Percentiles rank a stretch among this genome's conserved stretches.
Conservation (phyloP, 202 grass and related monocot genomes). For the Schoenoplectus tabernaemontani region DNA sequence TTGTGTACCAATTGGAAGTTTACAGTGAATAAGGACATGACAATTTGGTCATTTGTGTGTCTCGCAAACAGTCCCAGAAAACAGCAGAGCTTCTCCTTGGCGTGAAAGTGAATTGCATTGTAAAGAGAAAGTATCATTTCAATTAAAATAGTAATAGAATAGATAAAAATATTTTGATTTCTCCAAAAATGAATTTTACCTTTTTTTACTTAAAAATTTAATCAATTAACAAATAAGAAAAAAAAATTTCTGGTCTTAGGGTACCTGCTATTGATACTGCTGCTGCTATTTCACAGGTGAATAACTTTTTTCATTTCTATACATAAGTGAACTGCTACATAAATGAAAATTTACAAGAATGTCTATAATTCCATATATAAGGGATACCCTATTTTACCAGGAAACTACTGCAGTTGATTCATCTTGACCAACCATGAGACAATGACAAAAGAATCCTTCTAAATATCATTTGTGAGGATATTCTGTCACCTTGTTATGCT, state of each 20-base stretch:
- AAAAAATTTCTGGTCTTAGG: slow-evolving; percentile 66
- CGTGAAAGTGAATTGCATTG: slow-evolving; percentile 47
- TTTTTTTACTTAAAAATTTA: too few species aligned
- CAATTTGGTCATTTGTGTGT: slow-evolving; percentile 20
- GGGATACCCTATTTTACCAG: not conserved
- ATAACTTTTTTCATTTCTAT: not conserved
- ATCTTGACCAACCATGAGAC: not conserved
- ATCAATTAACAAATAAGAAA: too few species aligned
- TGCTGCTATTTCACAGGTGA: slow-evolving; percentile 74
- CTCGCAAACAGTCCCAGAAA: slow-evolving; percentile 70
- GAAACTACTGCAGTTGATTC: not conserved
- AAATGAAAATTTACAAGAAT: not conserved
- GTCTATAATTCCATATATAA: not conserved
- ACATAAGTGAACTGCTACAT: not conserved
- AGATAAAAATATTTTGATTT: too few species aligned
- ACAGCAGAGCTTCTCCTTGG: slow-evolving; percentile 77
- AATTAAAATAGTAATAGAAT: too few species aligned
- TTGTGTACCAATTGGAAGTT: not conserved
- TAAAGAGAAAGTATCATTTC: too few species aligned
- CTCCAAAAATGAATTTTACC: too few species aligned
- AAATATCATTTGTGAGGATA: not conserved
- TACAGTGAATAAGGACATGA: not conserved
- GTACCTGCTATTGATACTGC: slow-evolving; percentile 78
- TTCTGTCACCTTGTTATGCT: not conserved
- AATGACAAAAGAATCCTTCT: not conserved